phyloP scores from a whole-genome alignment of 176 grass and related monocot genomes.

The Ananas comosus region DNA sequence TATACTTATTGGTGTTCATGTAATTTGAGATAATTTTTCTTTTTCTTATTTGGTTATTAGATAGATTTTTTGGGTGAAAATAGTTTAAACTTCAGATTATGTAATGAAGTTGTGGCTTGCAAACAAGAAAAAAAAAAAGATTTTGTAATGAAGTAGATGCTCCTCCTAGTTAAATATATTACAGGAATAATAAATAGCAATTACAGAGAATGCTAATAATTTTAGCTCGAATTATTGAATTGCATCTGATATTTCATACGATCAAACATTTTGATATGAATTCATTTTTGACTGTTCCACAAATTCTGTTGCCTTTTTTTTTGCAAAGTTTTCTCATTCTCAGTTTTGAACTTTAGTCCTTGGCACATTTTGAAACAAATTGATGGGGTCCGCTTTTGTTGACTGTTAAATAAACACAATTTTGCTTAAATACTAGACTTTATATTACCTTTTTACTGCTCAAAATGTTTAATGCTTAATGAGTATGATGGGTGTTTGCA shows the following conservation, averaged over 20 bases:
- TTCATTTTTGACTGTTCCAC: no score
- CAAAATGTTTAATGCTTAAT: not conserved
- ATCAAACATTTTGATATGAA: no score
- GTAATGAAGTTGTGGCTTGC: not conserved
- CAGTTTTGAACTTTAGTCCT: no score
- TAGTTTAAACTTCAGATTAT: not conserved
- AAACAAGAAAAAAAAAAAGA: no score
- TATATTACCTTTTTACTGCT: not conserved
- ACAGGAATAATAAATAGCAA: no score
- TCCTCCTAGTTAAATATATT: no score
- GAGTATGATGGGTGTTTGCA: conserved; percentile 1
- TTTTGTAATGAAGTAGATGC: no score
- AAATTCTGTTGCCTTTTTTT: no score
- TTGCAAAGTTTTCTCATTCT: no score
- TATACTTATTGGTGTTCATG: not conserved
- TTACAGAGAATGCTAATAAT: no score
- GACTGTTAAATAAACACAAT: not conserved
- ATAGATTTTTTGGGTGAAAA: not conserved
- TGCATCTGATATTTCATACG: not conserved
- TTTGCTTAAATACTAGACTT: not conserved
- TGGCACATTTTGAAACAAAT: not conserved
- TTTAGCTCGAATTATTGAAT: not conserved
- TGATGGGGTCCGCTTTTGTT: not conserved
- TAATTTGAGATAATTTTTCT: not conserved
- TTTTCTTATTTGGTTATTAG: not conserved